Evolutionary conservation across 2,329 filamentous ascomycete species (phyloP).

Genomic region (Cercospora sp.): DNA sequence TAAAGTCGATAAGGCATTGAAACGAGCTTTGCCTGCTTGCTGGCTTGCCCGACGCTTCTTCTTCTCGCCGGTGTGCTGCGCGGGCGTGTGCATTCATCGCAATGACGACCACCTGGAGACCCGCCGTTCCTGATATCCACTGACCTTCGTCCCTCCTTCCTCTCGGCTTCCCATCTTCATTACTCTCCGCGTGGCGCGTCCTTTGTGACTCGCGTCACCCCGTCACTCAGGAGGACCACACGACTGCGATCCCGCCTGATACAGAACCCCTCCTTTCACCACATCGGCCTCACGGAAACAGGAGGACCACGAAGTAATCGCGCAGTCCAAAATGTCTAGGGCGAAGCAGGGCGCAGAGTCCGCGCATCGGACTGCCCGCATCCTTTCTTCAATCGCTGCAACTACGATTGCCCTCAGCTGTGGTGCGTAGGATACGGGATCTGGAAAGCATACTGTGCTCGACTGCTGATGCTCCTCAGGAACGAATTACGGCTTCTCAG

Average conservation of each 20-base stretch:
- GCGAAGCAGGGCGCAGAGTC: slow-evolving; percentile 40
- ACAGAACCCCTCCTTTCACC: neutral
- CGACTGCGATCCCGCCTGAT: neutral
- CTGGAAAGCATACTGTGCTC: slow-evolving; percentile 48
- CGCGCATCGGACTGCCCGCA: slow-evolving; percentile 62
- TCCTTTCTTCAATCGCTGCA: slow-evolving; percentile 81
- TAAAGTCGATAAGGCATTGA: slow-evolving; percentile 3
- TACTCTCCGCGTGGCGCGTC: neutral
- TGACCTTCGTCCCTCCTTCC: neutral
- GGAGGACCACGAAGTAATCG: neutral
- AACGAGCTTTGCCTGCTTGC: neutral
- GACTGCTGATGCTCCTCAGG: slow-evolving; percentile 68
- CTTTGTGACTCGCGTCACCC: neutral
- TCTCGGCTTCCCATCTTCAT: neutral
- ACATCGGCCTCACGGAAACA: neutral
- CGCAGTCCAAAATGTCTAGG: neutral
- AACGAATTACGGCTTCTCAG: slow-evolving; percentile 89
- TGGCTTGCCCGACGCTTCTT: neutral
- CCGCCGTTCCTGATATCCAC: neutral
- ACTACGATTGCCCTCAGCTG: slow-evolving; percentile 84
- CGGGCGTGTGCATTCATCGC: neutral
- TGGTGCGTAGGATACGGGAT: slow-evolving; percentile 63
- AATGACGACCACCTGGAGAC: neutral
- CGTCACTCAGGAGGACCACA: neutral
- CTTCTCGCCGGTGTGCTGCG: neutral